These are phyloP conservation scores for Apiotrichum gracile DNA, from an alignment of 1,284 basidiomycete genomes.

Conservation along the genomic window DNA sequence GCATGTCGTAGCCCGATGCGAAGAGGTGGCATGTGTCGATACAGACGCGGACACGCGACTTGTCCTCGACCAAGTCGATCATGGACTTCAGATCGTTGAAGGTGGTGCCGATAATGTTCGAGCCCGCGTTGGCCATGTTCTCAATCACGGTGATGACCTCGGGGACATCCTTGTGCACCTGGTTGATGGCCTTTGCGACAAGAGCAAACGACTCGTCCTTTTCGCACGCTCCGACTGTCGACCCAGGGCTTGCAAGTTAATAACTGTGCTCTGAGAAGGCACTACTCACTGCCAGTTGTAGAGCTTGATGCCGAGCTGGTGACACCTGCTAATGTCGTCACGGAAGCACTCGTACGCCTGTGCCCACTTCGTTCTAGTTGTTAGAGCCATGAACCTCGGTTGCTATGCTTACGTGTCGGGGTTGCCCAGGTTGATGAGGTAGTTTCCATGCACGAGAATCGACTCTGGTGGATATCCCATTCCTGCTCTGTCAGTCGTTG, in stretches of 20 bases:
- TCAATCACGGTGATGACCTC: constrained; percentile 67
- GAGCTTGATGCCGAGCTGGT: constrained; percentile 63
- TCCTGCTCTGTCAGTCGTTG: constrained; percentile 15
- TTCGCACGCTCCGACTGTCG: constrained; percentile 64
- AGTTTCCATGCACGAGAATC: constrained; percentile 75
- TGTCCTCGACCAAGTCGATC: constrained; percentile 67
- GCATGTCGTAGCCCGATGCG: constrained; percentile 75
- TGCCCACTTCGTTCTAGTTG: constrained; percentile 60
- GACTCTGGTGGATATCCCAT: constrained; percentile 58
- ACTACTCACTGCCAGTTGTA: constrained; percentile 77
- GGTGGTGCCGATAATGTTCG: constrained; percentile 66
- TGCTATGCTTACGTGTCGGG: constrained; percentile 58
- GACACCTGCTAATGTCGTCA: constrained; percentile 75
- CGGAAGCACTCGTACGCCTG: constrained; percentile 75
- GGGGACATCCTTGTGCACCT: constrained; percentile 63
- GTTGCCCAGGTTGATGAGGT: constrained; percentile 78
- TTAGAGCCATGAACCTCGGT: not conserved
- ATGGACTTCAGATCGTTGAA: constrained; percentile 66
- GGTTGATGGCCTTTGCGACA: constrained; percentile 71
- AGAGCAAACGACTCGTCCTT: constrained; percentile 57
- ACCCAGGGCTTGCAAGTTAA: constrained; percentile 59
- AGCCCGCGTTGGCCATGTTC: constrained; percentile 77
- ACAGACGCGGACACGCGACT: constrained; percentile 70
- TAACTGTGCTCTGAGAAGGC: not conserved
- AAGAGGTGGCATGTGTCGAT: constrained; percentile 83